These are phyloP conservation scores for Monosporascus ibericus DNA, from an alignment of 2,329 filamentous ascomycete species.

Conservation along the genomic window DNA sequence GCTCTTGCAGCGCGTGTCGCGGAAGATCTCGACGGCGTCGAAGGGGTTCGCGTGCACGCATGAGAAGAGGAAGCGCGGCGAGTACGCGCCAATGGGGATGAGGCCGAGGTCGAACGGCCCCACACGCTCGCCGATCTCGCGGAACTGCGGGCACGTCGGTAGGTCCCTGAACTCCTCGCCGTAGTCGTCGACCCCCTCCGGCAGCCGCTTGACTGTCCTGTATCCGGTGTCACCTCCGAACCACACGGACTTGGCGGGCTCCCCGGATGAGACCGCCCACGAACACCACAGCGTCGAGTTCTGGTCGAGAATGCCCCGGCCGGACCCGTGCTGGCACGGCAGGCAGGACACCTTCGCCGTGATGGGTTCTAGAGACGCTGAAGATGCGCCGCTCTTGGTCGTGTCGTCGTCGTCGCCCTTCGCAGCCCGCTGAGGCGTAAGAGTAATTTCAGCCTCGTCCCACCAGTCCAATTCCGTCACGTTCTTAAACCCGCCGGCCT, in stretches of 20 bases:
- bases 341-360: conserved; percentile 69
- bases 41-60: conserved; percentile 80
- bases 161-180: conserved; percentile 57
- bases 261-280: conserved; percentile 69
- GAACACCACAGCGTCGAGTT: conserved; percentile 79
- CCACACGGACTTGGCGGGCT: conserved; percentile 64
- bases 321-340: conserved; percentile 78
- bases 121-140: conserved; percentile 69
- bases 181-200: conserved; percentile 63
- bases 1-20: conserved; percentile 68
- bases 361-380: conserved; percentile 44
- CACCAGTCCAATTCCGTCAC: conserved; percentile 95
- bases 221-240: conserved; percentile 93
- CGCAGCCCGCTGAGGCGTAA: conserved; percentile 33
- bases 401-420: conserved; percentile 11
- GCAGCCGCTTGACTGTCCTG: conserved; percentile 63
- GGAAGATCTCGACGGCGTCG: conserved; percentile 85
- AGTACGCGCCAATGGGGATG: conserved; percentile 90
- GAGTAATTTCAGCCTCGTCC: conserved; percentile 70
- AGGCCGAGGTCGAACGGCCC: conserved; percentile 88
- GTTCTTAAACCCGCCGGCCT: conserved; percentile 60
- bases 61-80: conserved; percentile 66
- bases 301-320: conserved; percentile 62
- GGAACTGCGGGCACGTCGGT: conserved; percentile 77
- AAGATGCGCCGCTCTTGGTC: conserved; percentile 21